Percentiles rank a stretch among this genome's conserved stretches.
Conservation (phyloP, 192 early-diverging fungal species). For the Podila verticillata region DNA sequence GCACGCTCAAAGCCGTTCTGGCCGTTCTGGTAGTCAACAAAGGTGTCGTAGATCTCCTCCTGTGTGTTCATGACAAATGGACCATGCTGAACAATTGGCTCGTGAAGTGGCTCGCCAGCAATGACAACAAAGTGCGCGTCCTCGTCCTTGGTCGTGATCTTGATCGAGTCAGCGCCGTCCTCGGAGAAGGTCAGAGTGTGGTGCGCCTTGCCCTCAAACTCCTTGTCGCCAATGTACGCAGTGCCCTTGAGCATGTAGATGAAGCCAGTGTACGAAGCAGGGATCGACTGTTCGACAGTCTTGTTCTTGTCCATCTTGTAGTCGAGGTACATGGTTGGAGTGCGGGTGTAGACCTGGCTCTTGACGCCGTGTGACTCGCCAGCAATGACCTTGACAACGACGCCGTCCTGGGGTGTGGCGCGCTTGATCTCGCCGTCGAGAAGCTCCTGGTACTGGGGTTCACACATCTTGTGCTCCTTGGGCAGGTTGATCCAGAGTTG, state of each 20-base stretch:
- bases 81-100: too few relatives aligned
- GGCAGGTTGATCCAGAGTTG: slow-evolving; percentile 76
- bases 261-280: slow-evolving; percentile 32
- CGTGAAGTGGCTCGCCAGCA: too few relatives aligned
- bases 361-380: slow-evolving; percentile 15
- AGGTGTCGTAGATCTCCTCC: too few relatives aligned
- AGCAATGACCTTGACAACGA: slow-evolving; percentile 26
- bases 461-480: slow-evolving; percentile 54
- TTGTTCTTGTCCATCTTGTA: slow-evolving; percentile 3
- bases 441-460: slow-evolving; percentile 51
- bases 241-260: slow-evolving; percentile 22
- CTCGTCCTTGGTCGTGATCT: slow-evolving; percentile 21
- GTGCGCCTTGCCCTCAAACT: slow-evolving; percentile 10
- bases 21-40: too few relatives aligned
- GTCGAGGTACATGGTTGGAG: slow-evolving; percentile 43
- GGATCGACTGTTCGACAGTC: slow-evolving; percentile 23
- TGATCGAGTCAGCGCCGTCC: slow-evolving; percentile 12
- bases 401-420: background rate
- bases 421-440: slow-evolving; percentile 20
- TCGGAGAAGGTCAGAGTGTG: too few relatives aligned
- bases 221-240: slow-evolving; percentile 19
- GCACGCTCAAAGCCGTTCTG: too few relatives aligned
- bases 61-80: too few relatives aligned
- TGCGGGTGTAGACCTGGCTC: slow-evolving; percentile 6
- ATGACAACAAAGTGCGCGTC: slow-evolving; percentile 3